Conservation (phyloP, 148 eudicot genomes). For the Camellia japonica region DNA sequence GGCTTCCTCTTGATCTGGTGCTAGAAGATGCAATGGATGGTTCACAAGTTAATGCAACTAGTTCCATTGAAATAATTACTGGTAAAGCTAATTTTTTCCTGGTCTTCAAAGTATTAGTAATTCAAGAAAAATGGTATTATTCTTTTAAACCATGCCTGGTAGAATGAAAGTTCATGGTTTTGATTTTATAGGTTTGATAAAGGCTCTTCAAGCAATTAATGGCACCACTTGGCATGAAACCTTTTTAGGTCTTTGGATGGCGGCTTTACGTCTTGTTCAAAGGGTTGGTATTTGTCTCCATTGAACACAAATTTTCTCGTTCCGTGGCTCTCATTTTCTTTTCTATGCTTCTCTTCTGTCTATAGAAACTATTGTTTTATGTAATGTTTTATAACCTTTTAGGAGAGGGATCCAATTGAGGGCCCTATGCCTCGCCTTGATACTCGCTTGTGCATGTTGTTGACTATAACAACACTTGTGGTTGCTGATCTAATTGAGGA, state of each 20-base stretch:
- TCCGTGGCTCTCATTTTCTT: not conserved
- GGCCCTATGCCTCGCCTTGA: constrained; percentile 93
- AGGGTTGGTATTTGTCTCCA: constrained; percentile 49
- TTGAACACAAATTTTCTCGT: not conserved
- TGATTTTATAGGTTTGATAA: constrained; percentile 57
- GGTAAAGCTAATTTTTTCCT: constrained; percentile 40
- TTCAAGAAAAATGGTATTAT: not conserved
- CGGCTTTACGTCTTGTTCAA: constrained; percentile 89
- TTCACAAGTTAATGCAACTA: constrained; percentile 71
- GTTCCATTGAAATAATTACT: constrained; percentile 80
- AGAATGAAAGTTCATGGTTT: constrained; percentile 12
- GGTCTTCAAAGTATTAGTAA: not conserved
- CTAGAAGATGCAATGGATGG: constrained; percentile 90
- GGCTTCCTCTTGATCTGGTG: constrained; percentile 92
- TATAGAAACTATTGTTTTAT: not conserved
- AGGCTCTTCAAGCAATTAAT: constrained; percentile 75
- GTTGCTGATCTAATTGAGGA: constrained; percentile 84
- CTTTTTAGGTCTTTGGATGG: constrained; percentile 88
- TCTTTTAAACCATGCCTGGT: not conserved
- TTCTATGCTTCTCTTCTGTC: not conserved
- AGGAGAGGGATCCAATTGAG: constrained; percentile 96
- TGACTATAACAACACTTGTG: constrained; percentile 74
- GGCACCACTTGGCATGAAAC: constrained; percentile 75
- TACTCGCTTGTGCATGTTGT: constrained; percentile 78
- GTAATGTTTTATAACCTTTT: not conserved